A percentile compares a stretch with the other conserved stretches of the same genome.
phyloP scores from a whole-genome alignment of 352 stramenopile species.

The Phytophthora tubulina region DNA sequence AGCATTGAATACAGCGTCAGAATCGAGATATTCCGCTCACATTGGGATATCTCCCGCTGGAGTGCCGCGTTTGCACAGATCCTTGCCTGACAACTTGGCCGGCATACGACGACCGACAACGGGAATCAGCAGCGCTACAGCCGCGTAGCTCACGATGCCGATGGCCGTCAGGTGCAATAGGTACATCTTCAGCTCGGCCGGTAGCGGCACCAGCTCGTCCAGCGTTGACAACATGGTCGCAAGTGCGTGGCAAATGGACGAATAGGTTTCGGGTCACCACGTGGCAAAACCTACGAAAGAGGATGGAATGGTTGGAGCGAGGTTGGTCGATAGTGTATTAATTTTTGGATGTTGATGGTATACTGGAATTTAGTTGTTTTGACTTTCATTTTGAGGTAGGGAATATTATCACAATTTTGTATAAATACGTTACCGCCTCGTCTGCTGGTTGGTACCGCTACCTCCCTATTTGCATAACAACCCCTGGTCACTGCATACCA shows the following conservation, averaged over 20 bases:
- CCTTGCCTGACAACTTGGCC: conserved; percentile 90
- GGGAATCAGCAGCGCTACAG: conserved; percentile 74
- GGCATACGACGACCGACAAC: conserved; percentile 69
- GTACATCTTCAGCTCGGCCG: conserved; percentile 49
- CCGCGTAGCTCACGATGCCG: conserved; percentile 66
- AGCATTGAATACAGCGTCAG: background rate
- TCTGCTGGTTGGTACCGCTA: background rate
- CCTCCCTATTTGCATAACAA: conserved; percentile 6
- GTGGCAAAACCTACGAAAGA: conserved; percentile 25
- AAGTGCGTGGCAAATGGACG: conserved; percentile 20
- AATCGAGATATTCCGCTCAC: conserved; percentile 43
- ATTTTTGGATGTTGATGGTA: background rate
- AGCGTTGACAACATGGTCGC: conserved; percentile 25
- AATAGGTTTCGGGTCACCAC: conserved; percentile 26
- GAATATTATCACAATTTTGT: conserved; percentile 16
- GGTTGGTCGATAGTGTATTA: background rate
- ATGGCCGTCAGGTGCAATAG: conserved; percentile 63
- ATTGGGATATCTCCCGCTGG: conserved; percentile 88
- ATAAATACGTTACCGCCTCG: conserved; percentile 30
- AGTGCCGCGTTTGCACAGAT: conserved; percentile 94
- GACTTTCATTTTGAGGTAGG: background rate
- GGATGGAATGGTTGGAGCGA: background rate
- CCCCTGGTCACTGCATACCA: conserved; percentile 15
- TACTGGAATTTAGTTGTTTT: background rate
- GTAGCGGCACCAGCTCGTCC: conserved; percentile 35